These are phyloP conservation scores for Ceratonia siliqua DNA, from an alignment of 306 rosid species.

Conservation along the genomic window DNA sequence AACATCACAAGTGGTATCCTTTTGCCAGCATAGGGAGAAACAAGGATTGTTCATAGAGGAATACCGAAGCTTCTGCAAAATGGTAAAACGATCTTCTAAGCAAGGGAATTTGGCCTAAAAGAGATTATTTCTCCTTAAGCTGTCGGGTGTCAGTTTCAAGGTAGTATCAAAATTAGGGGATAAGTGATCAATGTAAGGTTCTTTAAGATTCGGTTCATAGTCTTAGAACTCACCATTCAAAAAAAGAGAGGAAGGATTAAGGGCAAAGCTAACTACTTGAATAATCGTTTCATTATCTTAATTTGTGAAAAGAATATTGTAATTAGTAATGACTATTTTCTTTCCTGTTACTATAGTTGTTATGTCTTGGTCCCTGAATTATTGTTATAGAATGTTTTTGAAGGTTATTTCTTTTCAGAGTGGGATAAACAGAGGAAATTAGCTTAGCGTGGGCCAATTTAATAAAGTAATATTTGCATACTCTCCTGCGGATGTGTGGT, in stretches of 20 bases:
- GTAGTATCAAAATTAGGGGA: background rate
- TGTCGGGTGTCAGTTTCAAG: background rate
- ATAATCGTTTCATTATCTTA: background rate
- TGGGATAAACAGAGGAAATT: constrained; percentile 12
- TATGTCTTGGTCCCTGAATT: background rate
- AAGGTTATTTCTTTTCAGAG: background rate
- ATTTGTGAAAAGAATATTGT: background rate
- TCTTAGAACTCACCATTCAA: background rate
- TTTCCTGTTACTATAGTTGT: background rate
- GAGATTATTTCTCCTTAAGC: background rate
- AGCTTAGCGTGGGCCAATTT: background rate
- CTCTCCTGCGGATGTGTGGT: background rate
- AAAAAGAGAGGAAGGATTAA: too few species aligned
- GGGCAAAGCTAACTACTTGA: background rate
- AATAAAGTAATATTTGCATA: background rate
- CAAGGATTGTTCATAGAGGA: background rate
- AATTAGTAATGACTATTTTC: background rate
- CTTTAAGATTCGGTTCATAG: background rate
- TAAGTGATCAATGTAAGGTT: background rate
- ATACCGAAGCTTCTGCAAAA: background rate
- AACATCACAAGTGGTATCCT: background rate
- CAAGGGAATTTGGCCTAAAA: background rate
- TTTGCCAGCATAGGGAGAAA: background rate
- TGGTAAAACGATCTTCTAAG: background rate
- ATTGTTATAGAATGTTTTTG: background rate